A percentile compares a stretch with the other conserved stretches of the same genome.
Evolutionary conservation across 192 early-diverging fungal genomes (phyloP).

Genomic region (Chytriomyces hyalinus): DNA sequence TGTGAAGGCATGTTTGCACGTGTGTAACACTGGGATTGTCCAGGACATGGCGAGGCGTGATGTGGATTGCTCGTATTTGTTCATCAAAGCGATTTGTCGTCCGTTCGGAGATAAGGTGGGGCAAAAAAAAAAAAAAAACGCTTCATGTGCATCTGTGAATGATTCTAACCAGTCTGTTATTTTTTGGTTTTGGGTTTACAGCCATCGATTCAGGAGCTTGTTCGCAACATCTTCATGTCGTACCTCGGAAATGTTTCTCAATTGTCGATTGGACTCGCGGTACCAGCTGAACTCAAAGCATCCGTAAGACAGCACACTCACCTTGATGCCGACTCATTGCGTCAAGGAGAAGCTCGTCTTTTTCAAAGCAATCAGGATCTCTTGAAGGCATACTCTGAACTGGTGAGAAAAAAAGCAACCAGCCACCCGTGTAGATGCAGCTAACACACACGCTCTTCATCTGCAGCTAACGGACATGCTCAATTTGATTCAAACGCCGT

Average conservation of each 20-base stretch:
- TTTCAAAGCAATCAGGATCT: too few relatives aligned
- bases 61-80: conserved; percentile 61
- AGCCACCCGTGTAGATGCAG: not conserved
- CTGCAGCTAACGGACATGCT: conserved; percentile 52
- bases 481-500: conserved; percentile 61
- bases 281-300: not conserved
- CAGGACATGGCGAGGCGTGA: conserved; percentile 58
- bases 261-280: conserved; percentile 12
- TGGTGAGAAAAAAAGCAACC: too few relatives aligned
- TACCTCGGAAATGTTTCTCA: conserved; percentile 55
- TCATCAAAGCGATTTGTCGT: conserved; percentile 57
- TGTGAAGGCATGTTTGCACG: conserved; percentile 74
- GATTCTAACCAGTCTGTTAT: not conserved
- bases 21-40: conserved; percentile 47
- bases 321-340: too few relatives aligned
- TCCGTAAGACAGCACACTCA: too few relatives aligned
- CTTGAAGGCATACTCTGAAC: too few relatives aligned
- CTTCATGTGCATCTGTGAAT: not conserved
- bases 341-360: too few relatives aligned
- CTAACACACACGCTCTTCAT: not conserved
- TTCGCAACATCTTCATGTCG: conserved; percentile 67
- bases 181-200: conserved; percentile 21
- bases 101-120: conserved; percentile 69
- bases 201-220: conserved; percentile 68
- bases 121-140: not conserved